Base-by-base conservation (phyloP, 1,139 yeast genomes). In the Geotrichum australiense region DNA sequence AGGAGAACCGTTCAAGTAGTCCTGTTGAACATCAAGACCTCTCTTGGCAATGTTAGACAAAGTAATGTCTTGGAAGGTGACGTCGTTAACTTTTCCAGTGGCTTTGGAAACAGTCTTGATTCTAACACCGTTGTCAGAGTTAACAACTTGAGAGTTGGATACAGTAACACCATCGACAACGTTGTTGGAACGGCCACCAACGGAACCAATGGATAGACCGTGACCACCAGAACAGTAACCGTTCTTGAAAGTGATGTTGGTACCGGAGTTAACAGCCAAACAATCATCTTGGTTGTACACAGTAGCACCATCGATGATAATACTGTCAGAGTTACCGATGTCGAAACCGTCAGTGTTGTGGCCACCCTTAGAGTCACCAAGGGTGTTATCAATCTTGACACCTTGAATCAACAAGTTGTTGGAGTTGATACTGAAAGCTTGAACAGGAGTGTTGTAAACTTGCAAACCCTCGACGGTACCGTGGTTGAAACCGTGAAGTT, bases 151-250 rank as follows among this genome's bases (percentile, higher is more conserved):
- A 23, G 29, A 22, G 29, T 29, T 29, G 21, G 12, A n/a, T 19
- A 37, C 16, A 22, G 6, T 37, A 10, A 37, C 41, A 10, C 20
- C 22, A 23, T 21, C 25, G 21, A 37, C 41, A n/a, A 18, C 19
- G 15, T 37, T 37, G 30, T 37, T 18, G 22, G 22, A 14, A 27
- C 41, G 32, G 18, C 41, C 41, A 12, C 41, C 41, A 30, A 37
- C 41, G 6, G 41, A 37, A 15, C 41, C 41, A 19, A 37, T 37
- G 8, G 41, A 37, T 10, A 37, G 35, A 31, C 41, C 41, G 25
- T 37, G 41, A 23, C 41, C 41, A 30, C 41, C 41, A 30, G 41
- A 37, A 31, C 41, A 37, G 41, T 30, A 37, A 12, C 41, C 41
- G 19, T 30, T 30, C 2, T 12, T 22, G 20, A 37, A 37, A 8